Conservation (phyloP, 768 basidiomycete genomes). For the Suillus hirtellus region DNA sequence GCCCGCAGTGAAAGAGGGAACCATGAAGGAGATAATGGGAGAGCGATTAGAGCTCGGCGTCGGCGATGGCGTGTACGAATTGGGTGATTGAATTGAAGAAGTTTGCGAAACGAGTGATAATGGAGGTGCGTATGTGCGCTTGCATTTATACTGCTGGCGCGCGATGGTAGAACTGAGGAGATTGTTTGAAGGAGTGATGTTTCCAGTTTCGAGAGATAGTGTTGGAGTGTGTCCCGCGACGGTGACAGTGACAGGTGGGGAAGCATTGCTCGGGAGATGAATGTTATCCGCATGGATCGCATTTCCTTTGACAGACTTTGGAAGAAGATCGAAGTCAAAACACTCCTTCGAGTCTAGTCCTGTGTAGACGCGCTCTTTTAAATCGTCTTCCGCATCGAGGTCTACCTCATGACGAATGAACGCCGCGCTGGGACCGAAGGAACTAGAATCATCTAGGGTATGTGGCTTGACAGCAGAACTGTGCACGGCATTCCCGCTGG, state of each 20-base stretch:
- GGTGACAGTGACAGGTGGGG: conserved; percentile 3
- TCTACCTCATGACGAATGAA: conserved; percentile 26
- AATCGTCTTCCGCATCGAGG: conserved; percentile 11
- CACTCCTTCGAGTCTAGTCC: conserved; percentile 17
- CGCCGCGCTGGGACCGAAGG: conserved; percentile 30
- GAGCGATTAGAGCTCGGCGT: conserved; percentile 12
- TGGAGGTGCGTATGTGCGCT: conserved; percentile 10
- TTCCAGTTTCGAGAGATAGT: background rate
- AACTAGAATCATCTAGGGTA: background rate
- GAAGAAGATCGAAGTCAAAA: conserved; percentile 33
- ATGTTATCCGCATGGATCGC: background rate
- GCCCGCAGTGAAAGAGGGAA: conserved; percentile 34
- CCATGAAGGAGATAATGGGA: conserved; percentile 7
- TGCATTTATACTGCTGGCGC: conserved; percentile 33
- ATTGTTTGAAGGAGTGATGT: background rate
- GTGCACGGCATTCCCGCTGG: background rate
- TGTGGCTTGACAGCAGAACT: background rate
- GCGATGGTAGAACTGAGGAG: conserved; percentile 16
- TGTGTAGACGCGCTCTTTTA: conserved; percentile 11
- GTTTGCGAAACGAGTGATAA: conserved; percentile 6
- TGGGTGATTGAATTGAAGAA: background rate
- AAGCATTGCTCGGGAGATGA: background rate
- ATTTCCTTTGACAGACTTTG: conserved; percentile 5
- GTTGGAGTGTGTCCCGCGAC: background rate
- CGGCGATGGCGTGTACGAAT: background rate